Percentiles rank a stretch among this genome's conserved stretches.
These are phyloP conservation scores for Cotoneaster glaucophyllus DNA, from an alignment of 306 rosid genomes.

Conservation along the genomic window DNA sequence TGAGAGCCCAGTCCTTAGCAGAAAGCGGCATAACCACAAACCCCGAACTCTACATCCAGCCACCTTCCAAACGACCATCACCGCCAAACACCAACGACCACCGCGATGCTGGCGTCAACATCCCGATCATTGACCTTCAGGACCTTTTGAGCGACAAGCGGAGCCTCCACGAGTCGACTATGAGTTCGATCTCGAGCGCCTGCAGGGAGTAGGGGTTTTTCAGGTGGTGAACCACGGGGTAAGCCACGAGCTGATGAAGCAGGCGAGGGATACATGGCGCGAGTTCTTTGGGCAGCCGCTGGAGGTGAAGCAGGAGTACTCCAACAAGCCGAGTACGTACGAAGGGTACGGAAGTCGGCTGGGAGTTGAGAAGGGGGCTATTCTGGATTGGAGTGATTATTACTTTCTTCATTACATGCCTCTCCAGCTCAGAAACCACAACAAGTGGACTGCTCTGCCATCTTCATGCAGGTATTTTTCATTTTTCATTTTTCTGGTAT, in stretches of 20 bases:
- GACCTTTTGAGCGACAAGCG: constrained; percentile 13
- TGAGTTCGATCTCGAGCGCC: constrained; percentile 26
- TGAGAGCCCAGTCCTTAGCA: constrained; percentile 69
- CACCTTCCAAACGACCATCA: constrained; percentile 43
- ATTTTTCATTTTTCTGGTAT: neutral
- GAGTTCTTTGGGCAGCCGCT: constrained; percentile 61
- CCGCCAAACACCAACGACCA: neutral
- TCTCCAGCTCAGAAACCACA: constrained; percentile 33
- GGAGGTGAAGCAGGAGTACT: constrained; percentile 57
- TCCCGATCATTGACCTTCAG: constrained; percentile 53
- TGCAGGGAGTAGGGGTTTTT: constrained; percentile 74
- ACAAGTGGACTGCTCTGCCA: constrained; percentile 72
- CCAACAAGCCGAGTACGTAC: constrained; percentile 65
- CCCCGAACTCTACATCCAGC: constrained; percentile 62
- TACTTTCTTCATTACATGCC: constrained; percentile 73
- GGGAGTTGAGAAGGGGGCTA: constrained; percentile 82
- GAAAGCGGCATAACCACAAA: constrained; percentile 61
- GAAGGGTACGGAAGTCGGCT: constrained; percentile 85
- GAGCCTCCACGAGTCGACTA: constrained; percentile 1
- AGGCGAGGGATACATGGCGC: constrained; percentile 50
- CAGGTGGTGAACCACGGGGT: constrained; percentile 83
- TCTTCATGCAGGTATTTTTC: constrained; percentile 47
- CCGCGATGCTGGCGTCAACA: constrained; percentile 12
- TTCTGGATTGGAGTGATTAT: constrained; percentile 92
- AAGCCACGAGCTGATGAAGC: constrained; percentile 54